Conservation (phyloP, 225 moss, liverwort and hornwort species). For the Climacium dendroides region DNA sequence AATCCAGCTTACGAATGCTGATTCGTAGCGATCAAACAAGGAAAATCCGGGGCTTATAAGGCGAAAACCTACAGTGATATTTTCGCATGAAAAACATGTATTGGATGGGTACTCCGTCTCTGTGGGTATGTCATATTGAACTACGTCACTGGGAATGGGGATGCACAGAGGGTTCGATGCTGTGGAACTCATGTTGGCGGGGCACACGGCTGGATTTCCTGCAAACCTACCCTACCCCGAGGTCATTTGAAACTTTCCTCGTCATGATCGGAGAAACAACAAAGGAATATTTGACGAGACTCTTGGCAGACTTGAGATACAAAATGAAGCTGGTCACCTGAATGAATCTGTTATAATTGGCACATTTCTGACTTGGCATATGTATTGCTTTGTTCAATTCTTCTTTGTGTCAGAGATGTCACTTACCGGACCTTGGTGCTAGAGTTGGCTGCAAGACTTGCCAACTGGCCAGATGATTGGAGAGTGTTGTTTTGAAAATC, state of each 20-base stretch:
- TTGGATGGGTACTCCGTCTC: background rate
- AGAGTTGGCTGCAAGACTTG: background rate
- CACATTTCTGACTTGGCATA: background rate
- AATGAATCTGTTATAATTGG: background rate
- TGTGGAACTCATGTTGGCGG: background rate
- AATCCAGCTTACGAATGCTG: background rate
- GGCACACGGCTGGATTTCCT: background rate
- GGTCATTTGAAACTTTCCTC: background rate
- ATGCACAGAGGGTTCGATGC: background rate
- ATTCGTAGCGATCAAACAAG: constrained; percentile 10
- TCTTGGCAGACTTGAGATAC: background rate
- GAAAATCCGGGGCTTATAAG: background rate
- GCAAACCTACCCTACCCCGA: background rate
- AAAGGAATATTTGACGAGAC: background rate
- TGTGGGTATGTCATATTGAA: background rate
- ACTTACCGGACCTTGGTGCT: background rate
- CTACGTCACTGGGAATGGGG: background rate
- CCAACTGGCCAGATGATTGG: background rate
- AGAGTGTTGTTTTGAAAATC: constrained; percentile 10
- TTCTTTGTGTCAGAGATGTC: background rate
- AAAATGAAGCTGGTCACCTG: background rate
- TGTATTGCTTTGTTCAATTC: background rate
- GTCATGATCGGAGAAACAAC: background rate
- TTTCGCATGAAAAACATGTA: background rate
- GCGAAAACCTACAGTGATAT: background rate